Conservation (phyloP, 139 green algal genomes). For the Edaphochlamys debaryana region DNA sequence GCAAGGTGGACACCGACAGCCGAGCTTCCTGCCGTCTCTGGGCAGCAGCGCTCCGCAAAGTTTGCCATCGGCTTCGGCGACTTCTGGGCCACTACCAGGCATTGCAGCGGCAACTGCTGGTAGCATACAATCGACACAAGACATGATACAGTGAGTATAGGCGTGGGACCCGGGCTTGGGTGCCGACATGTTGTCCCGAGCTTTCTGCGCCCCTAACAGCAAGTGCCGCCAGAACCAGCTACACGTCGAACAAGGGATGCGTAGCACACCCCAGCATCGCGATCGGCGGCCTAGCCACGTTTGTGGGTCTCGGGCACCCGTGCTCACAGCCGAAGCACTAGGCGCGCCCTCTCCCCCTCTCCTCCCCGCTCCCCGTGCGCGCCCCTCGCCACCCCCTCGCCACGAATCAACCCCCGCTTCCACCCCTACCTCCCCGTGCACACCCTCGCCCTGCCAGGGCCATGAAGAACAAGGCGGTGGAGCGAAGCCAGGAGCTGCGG, state of each 20-base stretch:
- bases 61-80: background rate
- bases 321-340: background rate
- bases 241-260: too few relatives aligned
- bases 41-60: background rate
- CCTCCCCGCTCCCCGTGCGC: too few relatives aligned
- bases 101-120: background rate
- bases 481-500: background rate
- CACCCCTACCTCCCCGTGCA: background rate
- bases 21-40: background rate
- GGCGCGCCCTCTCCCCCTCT: background rate
- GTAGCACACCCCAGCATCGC: too few relatives aligned
- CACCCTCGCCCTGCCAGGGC: background rate
- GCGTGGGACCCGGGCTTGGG: too few relatives aligned
- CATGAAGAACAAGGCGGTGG: slow-evolving; percentile 11
- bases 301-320: too few relatives aligned
- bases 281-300: background rate
- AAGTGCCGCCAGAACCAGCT: too few relatives aligned
- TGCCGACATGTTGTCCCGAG: too few relatives aligned
- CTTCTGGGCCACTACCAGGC: background rate
- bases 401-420: too few relatives aligned
- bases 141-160: slow-evolving; percentile 23
- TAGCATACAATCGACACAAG: background rate
- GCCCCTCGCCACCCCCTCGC: too few relatives aligned
- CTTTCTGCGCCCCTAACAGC: too few relatives aligned
- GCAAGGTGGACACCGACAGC: background rate